A percentile compares a stretch with the other conserved stretches of the same genome.
Evolutionary conservation across 2,329 filamentous ascomycete genomes (phyloP).

Genomic region (Leptographium flavum): DNA sequence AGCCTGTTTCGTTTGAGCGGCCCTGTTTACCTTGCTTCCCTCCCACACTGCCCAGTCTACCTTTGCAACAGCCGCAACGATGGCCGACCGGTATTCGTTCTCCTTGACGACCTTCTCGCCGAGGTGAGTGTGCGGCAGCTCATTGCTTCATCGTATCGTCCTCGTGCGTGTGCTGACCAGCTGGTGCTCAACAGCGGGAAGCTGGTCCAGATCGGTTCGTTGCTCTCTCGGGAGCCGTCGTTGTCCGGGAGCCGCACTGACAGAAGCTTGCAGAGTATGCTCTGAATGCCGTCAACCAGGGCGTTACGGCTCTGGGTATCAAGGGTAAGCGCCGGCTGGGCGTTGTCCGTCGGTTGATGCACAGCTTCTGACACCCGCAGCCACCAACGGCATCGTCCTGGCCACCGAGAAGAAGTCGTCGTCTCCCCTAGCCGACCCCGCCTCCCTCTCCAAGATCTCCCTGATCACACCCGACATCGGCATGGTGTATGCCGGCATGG

Average conservation of each 20-base stretch:
- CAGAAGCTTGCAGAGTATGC: slow-evolving; percentile 67
- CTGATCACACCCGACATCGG: slow-evolving; percentile 98
- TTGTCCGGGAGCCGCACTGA: background rate
- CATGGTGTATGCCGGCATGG: slow-evolving; percentile 99
- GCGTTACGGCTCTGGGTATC: slow-evolving; percentile 94
- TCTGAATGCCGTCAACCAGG: slow-evolving; percentile 96
- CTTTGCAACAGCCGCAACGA: slow-evolving; percentile 25
- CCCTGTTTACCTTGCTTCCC: background rate
- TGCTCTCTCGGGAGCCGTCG: too few species aligned
- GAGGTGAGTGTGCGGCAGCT: slow-evolving; percentile 78
- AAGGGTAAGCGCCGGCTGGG: slow-evolving; percentile 58
- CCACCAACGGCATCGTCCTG: slow-evolving; percentile 96
- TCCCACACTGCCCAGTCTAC: background rate
- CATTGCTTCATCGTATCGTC: too few species aligned
- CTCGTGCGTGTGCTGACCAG: background rate
- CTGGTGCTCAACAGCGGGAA: slow-evolving; percentile 57
- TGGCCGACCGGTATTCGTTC: slow-evolving; percentile 99
- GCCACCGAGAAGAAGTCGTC: slow-evolving; percentile 99
- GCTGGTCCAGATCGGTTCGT: slow-evolving; percentile 83
- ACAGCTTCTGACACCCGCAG: slow-evolving; percentile 28
- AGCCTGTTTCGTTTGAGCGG: background rate
- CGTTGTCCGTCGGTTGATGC: background rate
- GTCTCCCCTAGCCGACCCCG: slow-evolving; percentile 87
- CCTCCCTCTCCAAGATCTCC: slow-evolving; percentile 92
- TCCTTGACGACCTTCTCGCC: slow-evolving; percentile 98